A percentile compares a stretch with the other conserved stretches of the same genome.
These are phyloP conservation scores for Lasiosphaeriaceae sp. DNA, from an alignment of 495 filamentous ascomycete species.

Conservation along the genomic window DNA sequence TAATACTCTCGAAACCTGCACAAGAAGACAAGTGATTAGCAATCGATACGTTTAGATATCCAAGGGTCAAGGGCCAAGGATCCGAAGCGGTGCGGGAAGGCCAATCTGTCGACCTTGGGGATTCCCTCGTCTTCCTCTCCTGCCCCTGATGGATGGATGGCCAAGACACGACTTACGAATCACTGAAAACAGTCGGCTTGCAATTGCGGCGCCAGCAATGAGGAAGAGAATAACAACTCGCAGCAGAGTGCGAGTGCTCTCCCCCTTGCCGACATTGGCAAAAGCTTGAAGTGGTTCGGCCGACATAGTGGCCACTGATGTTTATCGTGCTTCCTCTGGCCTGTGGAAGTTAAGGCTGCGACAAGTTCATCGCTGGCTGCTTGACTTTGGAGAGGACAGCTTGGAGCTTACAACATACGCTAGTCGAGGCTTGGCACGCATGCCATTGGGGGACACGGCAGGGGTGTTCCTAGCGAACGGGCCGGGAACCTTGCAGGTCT, in stretches of 20 bases:
- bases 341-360: constrained; percentile 22
- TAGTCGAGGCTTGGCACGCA: constrained; percentile 24
- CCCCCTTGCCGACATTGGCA: constrained; percentile 41
- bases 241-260: constrained; percentile 79
- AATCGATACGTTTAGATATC: neutral
- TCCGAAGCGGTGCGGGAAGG: too few species aligned
- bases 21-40: constrained; percentile 32
- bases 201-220: constrained; percentile 88
- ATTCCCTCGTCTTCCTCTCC: too few species aligned
- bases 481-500: constrained; percentile 17
- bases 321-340: constrained; percentile 30
- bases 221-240: constrained; percentile 87
- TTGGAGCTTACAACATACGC: constrained; percentile 35
- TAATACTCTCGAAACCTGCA: constrained; percentile 96
- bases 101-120: too few species aligned
- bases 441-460: constrained; percentile 5
- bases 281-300: constrained; percentile 34
- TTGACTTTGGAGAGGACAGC: constrained; percentile 36
- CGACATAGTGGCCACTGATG: constrained; percentile 35
- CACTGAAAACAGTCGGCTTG: constrained; percentile 95
- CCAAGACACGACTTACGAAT: constrained; percentile 65
- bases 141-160: neutral
- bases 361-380: constrained; percentile 16
- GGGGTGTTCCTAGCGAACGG: constrained; percentile 11
- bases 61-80: neutral